A percentile compares a stretch with the other conserved stretches of the same genome.
These are phyloP conservation scores for Fragilariopsis cylindrus DNA, from an alignment of 108 stramenopile genomes.

Conservation along the genomic window DNA sequence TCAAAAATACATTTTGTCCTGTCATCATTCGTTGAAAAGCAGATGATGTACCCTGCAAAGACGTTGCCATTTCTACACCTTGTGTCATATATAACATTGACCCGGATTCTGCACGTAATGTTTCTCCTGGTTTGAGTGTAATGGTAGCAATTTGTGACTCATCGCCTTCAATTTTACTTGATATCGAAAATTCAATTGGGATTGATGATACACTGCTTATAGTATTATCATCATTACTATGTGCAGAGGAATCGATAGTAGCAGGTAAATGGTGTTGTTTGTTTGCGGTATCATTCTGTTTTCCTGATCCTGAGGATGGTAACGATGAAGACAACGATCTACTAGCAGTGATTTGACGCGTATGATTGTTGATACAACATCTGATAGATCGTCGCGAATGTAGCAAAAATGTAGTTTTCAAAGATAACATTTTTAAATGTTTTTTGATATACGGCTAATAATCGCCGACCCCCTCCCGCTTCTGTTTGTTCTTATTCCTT, in stretches of 20 bases:
- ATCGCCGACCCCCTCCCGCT: no score
- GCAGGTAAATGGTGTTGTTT: background rate
- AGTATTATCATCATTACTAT: background rate
- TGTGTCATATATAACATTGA: slow-evolving; percentile 87
- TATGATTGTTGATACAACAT: no score
- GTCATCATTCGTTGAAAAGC: slow-evolving; percentile 69
- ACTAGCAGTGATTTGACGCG: no score
- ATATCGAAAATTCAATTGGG: slow-evolving; percentile 77
- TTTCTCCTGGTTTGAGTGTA: slow-evolving; percentile 73
- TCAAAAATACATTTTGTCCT: slow-evolving; percentile 85
- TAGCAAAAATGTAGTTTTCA: no score
- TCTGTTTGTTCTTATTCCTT: no score
- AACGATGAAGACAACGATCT: background rate
- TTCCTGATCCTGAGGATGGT: background rate
- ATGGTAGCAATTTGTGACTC: slow-evolving; percentile 89
- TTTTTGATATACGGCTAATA: no score
- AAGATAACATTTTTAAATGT: no score
- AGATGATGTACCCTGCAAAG: slow-evolving; percentile 27
- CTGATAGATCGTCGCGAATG: no score
- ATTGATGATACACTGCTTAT: slow-evolving; percentile 3
- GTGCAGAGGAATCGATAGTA: background rate
- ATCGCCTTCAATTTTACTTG: slow-evolving; percentile 79
- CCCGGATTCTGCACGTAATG: slow-evolving; percentile 83
- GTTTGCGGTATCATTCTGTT: background rate
- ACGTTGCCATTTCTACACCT: slow-evolving; percentile 46